Base-by-base conservation (phyloP, 2,329 filamentous ascomycete species). In the Didymella sp. region DNA sequence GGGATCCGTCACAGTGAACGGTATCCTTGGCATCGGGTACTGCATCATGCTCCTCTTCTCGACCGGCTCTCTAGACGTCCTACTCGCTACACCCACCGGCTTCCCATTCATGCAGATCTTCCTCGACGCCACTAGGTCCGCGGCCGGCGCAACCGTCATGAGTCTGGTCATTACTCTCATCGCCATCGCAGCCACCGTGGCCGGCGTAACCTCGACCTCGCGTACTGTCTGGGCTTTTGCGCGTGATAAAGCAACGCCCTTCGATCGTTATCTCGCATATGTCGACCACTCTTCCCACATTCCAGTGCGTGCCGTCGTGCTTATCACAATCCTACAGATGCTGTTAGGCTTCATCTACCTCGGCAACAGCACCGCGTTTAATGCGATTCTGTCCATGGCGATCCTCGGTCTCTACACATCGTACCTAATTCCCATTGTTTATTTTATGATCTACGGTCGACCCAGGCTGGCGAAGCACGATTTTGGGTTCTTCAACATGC, bases 61-160 rank as follows among this genome's bases (percentile, higher is more conserved):
- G 1, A 73, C 80, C 0, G 78, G 78, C 0, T 67, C 75, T 19
- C 69, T 82, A 1, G 66, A 78, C 0, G 61, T 66, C 0, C 64
- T 82, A 3, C 69, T 81, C 2, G 44, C 69, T 0, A 79, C 78
- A 0, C 71, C 74, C 0, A 80, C 76, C 0, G 80, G 79, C 8
- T 58, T 62, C 30, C 65, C 63, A 0, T 82, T 84, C 60, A 81
- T 85, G 56, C 77, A 83, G 51, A 78, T 82, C 44, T 82, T 84
- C 56, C 48, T 58, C 15, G 49, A 67, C 27, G 63, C 64, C 1
- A 67, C 64, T 11, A 40, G 42, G 11, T 71, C 69, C 15, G 19
- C 11, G 4, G 56, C 48, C 4, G 78, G 78, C 1, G 78, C 81
- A 3, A 80, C 78, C 12, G 73, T 78, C 12, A 78, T 85, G 69